phyloP scores from a whole-genome alignment of 345 rosid genomes.

The Populus tremula region DNA sequence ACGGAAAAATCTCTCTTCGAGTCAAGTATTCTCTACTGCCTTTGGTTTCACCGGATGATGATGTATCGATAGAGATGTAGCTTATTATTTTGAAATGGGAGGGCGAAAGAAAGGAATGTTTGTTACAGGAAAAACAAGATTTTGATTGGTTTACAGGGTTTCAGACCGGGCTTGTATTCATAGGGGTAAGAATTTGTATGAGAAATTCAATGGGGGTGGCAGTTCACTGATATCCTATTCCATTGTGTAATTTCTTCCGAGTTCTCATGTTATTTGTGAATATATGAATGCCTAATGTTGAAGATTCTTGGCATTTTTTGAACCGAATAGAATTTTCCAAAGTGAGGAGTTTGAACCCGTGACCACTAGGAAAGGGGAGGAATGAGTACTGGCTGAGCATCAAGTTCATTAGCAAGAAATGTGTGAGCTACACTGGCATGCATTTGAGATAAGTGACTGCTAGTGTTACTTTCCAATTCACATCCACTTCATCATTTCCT shows the following conservation, averaged over 20 bases:
- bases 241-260: not conserved
- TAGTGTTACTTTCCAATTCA: not conserved
- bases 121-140: not conserved
- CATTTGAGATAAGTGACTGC: not conserved
- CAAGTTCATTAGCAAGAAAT: not conserved
- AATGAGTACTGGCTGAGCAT: not conserved
- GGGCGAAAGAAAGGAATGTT: not conserved
- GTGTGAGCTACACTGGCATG: not conserved
- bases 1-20: conserved; percentile 79
- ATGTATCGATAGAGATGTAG: not conserved
- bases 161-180: too few species aligned
- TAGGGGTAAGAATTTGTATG: too few species aligned
- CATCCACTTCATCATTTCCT: not conserved
- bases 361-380: not conserved
- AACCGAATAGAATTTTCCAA: not conserved
- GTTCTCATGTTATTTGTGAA: not conserved
- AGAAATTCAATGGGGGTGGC: not conserved
- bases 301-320: not conserved
- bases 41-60: conserved; percentile 25
- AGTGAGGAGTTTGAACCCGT: not conserved
- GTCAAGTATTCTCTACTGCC: conserved; percentile 81
- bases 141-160: too few species aligned
- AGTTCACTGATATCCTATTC: not conserved
- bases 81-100: not conserved
- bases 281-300: not conserved